Percentiles rank a stretch among this genome's conserved stretches.
Conservation (phyloP, 768 basidiomycete species). For the Cyclocybe aegerita region DNA sequence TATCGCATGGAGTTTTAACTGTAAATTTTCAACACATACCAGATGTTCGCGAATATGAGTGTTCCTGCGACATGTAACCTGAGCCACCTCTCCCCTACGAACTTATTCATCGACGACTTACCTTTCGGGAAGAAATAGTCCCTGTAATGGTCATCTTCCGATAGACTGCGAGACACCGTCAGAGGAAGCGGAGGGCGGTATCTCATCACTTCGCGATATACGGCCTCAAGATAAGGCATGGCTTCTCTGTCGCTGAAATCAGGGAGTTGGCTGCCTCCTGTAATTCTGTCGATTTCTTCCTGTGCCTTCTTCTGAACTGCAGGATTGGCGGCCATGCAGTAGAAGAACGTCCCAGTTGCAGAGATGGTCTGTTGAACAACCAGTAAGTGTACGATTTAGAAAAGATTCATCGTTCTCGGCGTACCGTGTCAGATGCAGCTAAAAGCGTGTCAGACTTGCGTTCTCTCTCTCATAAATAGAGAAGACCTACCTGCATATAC, state of each 20-base stretch:
- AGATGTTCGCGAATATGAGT: too few relatives aligned
- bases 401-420: neutral
- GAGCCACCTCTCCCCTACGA: too few relatives aligned
- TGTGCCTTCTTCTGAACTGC: slow-evolving; percentile 32
- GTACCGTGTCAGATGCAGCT: slow-evolving; percentile 14
- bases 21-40: too few relatives aligned
- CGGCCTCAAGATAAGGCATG: slow-evolving; percentile 27
- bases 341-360: slow-evolving; percentile 22
- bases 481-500: slow-evolving; percentile 11
- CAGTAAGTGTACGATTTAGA: neutral
- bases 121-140: too few relatives aligned
- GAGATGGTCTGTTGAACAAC: slow-evolving; percentile 8
- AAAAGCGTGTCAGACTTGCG: neutral
- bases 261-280: slow-evolving; percentile 29
- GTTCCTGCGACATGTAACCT: too few relatives aligned
- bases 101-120: too few relatives aligned
- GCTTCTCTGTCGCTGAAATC: slow-evolving; percentile 22
- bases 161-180: too few relatives aligned
- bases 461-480: neutral
- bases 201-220: slow-evolving; percentile 13
- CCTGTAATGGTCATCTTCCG: too few relatives aligned
- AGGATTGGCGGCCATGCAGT: slow-evolving; percentile 29
- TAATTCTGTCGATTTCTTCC: slow-evolving; percentile 30
- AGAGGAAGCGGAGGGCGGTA: too few relatives aligned
- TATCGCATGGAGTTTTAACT: too few relatives aligned